Base-by-base conservation (phyloP, 225 moss, liverwort and hornwort genomes). In the Physcomitrellopsis africana region DNA sequence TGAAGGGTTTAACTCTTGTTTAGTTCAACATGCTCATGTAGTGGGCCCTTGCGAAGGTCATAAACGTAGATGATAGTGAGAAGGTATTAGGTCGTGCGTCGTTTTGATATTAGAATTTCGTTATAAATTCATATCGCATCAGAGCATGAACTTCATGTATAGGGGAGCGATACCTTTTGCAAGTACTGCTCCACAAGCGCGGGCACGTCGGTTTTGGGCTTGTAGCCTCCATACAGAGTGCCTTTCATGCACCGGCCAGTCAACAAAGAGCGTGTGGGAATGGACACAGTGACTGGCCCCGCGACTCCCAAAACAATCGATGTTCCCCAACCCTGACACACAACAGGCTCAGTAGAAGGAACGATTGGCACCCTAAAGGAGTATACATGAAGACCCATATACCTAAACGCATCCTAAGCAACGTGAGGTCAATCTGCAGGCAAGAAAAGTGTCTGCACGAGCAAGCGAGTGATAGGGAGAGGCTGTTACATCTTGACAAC, bases 221-320 rank as follows among this genome's bases (percentile, higher is more conserved):
- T 93, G 78, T 82, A 99, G n/a, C 92, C 95, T 75, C 97, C 97
- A 44, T 85, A 93, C 65, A 87, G 69, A 47, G 85, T 82, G 5
- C 95, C 97, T 67, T 77, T 86, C 67, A 95, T 51, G 61, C 77
- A 74, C 67, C 87, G 89, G 65, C 97, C 95, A 41, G 65, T 26
- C 49, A 99, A 75, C 45, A 99, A 57, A 19, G 71, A 64, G 37
- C 70, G 73, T 13, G 85, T 67, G 64, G 86, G 81, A 67, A 93
- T 60, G 68, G 91, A 84, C 76, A 95, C 76, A 27, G 72, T 74
- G 37, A 68, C 82, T 41, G 9, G 82, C 23, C 87, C 73, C 32
- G 86, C 80, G 63, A 99, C 90, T 71, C 97, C 93, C 10, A 80
- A 19, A 18, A 93, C 80, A 12, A 95, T 76, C 22, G 89, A 80